Conservation (phyloP, 768 basidiomycete species). For the Macrolepiota fuliginosa region DNA sequence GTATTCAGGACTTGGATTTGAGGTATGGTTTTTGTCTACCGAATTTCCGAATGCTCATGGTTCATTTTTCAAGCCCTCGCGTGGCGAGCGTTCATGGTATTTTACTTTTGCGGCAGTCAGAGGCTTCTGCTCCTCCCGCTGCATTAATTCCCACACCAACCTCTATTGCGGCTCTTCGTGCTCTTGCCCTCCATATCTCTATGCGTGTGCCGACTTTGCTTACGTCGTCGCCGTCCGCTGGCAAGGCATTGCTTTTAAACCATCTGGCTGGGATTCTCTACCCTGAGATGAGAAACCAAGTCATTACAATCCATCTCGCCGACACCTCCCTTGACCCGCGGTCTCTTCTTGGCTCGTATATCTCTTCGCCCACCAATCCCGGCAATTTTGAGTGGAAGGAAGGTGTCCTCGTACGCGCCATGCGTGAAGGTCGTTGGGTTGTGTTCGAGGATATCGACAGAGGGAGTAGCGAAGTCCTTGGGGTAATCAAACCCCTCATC, state of each 20-base stretch:
- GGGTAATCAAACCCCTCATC: conserved; percentile 79
- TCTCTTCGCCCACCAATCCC: conserved; percentile 78
- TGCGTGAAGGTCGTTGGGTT: conserved; percentile 90
- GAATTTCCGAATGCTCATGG: conserved; percentile 15
- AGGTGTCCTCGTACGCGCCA: conserved; percentile 85
- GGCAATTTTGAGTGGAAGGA: conserved; percentile 97
- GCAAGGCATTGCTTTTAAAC: conserved; percentile 78
- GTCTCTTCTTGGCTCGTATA: conserved; percentile 88
- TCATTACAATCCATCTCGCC: conserved; percentile 86
- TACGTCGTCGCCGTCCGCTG: conserved; percentile 83
- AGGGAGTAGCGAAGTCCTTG: conserved; percentile 86
- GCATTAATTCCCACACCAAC: conserved; percentile 65
- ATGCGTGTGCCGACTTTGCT: conserved; percentile 76
- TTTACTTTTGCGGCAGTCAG: conserved; percentile 52
- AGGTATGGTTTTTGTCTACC: conserved; percentile 40
- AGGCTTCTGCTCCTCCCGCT: conserved; percentile 22
- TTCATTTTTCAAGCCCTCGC: conserved; percentile 41
- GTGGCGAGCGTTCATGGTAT: conserved; percentile 65
- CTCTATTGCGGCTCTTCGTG: conserved; percentile 53
- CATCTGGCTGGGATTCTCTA: conserved; percentile 71
- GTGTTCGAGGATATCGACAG: conserved; percentile 92
- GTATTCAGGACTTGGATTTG: conserved; percentile 46
- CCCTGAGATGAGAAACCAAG: conserved; percentile 59
- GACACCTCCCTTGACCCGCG: conserved; percentile 96
- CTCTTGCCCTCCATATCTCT: conserved; percentile 63